Percentiles rank a stretch among this genome's conserved stretches.
Conservation (phyloP, 2,329 filamentous ascomycete genomes). For the Penicillium janthinellum region DNA sequence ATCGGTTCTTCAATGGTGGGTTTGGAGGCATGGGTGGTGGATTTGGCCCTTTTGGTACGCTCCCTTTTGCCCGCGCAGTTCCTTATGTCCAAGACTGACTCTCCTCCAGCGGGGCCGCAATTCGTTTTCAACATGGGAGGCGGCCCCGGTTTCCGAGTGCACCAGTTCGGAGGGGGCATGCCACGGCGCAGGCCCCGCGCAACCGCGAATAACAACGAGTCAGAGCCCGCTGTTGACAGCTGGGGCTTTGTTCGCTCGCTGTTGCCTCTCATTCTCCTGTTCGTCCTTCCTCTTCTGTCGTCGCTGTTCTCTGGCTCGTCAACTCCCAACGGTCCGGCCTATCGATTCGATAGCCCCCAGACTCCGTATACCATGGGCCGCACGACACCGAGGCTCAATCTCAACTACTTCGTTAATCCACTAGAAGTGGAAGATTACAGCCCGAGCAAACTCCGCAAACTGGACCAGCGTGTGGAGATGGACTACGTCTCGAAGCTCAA, state of each 20-base stretch:
- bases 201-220: slow-evolving; percentile 52
- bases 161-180: slow-evolving; percentile 84
- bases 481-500: slow-evolving; percentile 69
- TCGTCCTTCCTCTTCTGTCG: slow-evolving; percentile 80
- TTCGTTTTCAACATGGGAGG: slow-evolving; percentile 96
- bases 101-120: slow-evolving; percentile 65
- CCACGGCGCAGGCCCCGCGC: slow-evolving; percentile 76
- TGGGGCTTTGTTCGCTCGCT: slow-evolving; percentile 67
- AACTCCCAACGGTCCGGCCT: slow-evolving; percentile 62
- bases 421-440: slow-evolving; percentile 71
- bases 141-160: slow-evolving; percentile 86
- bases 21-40: slow-evolving; percentile 54
- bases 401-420: slow-evolving; percentile 86
- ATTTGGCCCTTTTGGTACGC: slow-evolving; percentile 55
- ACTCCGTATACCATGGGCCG: slow-evolving; percentile 75
- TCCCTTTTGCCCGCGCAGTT: neutral
- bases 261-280: slow-evolving; percentile 84
- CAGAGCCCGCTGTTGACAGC: slow-evolving; percentile 55
- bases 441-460: slow-evolving; percentile 66
- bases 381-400: slow-evolving; percentile 67
- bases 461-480: slow-evolving; percentile 78
- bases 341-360: slow-evolving; percentile 73
- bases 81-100: slow-evolving; percentile 6
- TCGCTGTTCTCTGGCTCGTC: slow-evolving; percentile 69
- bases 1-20: slow-evolving; percentile 88